Percentiles rank a stretch among this genome's conserved stretches.
Conservation (phyloP, 1,139 yeast species). For the Debaryomycetaceae sp. region DNA sequence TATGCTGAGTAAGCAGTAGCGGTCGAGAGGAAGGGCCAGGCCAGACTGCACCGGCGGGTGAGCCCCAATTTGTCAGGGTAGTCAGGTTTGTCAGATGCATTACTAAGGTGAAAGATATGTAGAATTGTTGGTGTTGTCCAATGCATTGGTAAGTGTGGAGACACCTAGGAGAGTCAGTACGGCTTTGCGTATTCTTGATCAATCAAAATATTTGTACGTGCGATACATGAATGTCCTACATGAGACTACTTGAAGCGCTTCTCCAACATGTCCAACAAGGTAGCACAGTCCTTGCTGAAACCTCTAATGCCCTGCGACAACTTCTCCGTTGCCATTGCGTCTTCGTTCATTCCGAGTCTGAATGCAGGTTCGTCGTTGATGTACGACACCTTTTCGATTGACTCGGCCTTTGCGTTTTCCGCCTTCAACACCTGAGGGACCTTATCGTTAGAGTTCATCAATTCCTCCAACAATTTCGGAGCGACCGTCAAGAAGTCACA, state of each 20-base stretch:
- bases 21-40: no score
- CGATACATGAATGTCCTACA: neutral
- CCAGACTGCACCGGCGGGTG: no score
- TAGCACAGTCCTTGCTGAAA: conserved; percentile 89
- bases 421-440: conserved; percentile 77
- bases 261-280: conserved; percentile 72
- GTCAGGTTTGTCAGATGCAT: no score
- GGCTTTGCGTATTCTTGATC: no score
- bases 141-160: neutral
- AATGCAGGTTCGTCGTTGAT: conserved; percentile 80
- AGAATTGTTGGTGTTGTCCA: no score
- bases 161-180: no score
- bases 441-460: conserved; percentile 62
- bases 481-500: conserved; percentile 94
- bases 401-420: conserved; percentile 40
- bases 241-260: conserved; percentile 41
- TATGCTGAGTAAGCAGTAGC: no score
- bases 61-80: no score
- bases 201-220: no score
- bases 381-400: conserved; percentile 64
- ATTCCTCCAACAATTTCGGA: conserved; percentile 85
- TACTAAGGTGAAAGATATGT: no score
- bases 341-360: conserved; percentile 90
- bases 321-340: conserved; percentile 98
- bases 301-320: conserved; percentile 95